Conservation (phyloP, 1,284 basidiomycete genomes). For the Chalciporus piperatoides region DNA sequence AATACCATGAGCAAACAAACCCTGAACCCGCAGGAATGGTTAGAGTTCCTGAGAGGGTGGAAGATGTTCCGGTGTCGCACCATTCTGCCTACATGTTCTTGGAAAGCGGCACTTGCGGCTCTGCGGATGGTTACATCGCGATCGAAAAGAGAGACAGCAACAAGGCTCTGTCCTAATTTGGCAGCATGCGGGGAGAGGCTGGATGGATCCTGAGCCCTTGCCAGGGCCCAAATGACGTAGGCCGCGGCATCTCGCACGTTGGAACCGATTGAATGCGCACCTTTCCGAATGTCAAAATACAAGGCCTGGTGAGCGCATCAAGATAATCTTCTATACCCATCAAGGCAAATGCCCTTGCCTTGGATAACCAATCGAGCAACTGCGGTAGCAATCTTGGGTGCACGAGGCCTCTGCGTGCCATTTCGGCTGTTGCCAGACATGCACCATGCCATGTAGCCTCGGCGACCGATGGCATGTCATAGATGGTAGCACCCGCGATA, state of each 20-base stretch:
- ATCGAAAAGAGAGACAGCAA: slow-evolving; percentile 83
- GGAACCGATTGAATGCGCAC: slow-evolving; percentile 89
- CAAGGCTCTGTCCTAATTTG: slow-evolving; percentile 67
- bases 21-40: slow-evolving; percentile 44
- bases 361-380: slow-evolving; percentile 74
- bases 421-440: slow-evolving; percentile 88
- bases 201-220: slow-evolving; percentile 66
- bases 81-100: slow-evolving; percentile 93
- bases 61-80: slow-evolving; percentile 44
- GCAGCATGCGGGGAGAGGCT: slow-evolving; percentile 62
- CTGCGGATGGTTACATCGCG: slow-evolving; percentile 94
- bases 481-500: slow-evolving; percentile 52
- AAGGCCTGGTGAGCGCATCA: slow-evolving; percentile 60
- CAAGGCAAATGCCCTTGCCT: slow-evolving; percentile 45
- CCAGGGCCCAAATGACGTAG: slow-evolving; percentile 94
- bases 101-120: slow-evolving; percentile 96
- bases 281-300: slow-evolving; percentile 89
- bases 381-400: slow-evolving; percentile 53
- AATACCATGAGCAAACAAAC: slow-evolving; percentile 89
- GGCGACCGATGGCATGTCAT: slow-evolving; percentile 70
- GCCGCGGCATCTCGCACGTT: slow-evolving; percentile 93
- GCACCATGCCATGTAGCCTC: slow-evolving; percentile 96
- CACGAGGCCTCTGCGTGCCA: slow-evolving; percentile 80
- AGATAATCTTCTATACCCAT: slow-evolving; percentile 11
- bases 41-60: slow-evolving; percentile 10